A percentile compares a stretch with the other conserved stretches of the same genome.
phyloP scores from a whole-genome alignment of 768 basidiomycete genomes.

The Mycena maculata region DNA sequence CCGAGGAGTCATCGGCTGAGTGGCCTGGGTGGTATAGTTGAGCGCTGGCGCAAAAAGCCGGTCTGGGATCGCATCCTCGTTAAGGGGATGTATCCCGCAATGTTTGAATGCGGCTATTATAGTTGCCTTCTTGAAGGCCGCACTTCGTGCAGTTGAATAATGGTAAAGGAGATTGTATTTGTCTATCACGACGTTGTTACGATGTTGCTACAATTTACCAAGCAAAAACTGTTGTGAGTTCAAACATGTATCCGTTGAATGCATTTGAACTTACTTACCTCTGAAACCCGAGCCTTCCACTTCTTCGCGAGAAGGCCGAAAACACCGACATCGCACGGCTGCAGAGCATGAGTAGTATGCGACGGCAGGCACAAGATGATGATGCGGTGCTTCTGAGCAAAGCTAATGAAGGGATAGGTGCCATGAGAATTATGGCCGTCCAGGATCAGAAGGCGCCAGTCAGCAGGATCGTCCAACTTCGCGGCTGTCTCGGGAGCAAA shows the following conservation, averaged over 20 bases:
- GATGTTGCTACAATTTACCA: background rate
- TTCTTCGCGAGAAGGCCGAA: conserved; percentile 46
- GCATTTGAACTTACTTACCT: background rate
- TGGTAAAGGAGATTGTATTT: too few relatives aligned
- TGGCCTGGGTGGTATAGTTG: conserved; percentile 23
- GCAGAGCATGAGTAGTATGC: too few relatives aligned
- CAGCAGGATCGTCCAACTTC: too few relatives aligned
- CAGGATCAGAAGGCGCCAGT: too few relatives aligned
- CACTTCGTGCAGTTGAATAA: conserved; percentile 16
- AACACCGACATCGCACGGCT: conserved; percentile 50
- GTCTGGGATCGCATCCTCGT: conserved; percentile 31
- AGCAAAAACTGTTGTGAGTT: background rate
- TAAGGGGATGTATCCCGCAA: conserved; percentile 37
- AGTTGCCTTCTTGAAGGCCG: conserved; percentile 26
- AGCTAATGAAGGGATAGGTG: conserved; percentile 34
- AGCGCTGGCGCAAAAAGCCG: conserved; percentile 7
- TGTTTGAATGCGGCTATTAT: conserved; percentile 32
- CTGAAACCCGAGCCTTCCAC: conserved; percentile 34
- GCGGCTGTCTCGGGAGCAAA: too few relatives aligned
- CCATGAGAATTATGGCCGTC: too few relatives aligned
- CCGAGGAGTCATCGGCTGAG: conserved; percentile 5
- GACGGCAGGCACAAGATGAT: background rate
- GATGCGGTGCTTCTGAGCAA: conserved; percentile 12
- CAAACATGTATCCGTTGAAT: too few relatives aligned
- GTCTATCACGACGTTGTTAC: background rate